Base-by-base conservation (phyloP, 2,329 filamentous ascomycete genomes). In the Pezicula radicicola region DNA sequence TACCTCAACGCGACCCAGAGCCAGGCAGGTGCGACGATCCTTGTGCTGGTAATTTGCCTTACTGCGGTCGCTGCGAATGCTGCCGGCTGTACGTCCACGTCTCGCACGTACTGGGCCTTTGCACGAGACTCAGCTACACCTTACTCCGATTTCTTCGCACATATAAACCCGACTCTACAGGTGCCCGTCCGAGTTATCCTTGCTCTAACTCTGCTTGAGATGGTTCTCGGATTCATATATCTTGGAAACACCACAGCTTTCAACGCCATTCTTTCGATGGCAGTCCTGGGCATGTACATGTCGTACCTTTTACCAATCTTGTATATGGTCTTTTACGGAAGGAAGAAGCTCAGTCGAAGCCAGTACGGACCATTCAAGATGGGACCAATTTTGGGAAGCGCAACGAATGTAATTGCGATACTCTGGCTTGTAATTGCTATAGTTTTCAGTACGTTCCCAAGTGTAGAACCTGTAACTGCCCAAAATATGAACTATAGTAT, bases 401-500 rank as follows among this genome's bases (percentile, higher is more conserved):
- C 64, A 1, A 45, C 70, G 37, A 79, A 79, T 27, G n/a, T 68
- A 0, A 49, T 76, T 6, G 68, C 72, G 0, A 61, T 73, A 15
- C 50, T 68, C 2, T 80, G 75, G 74, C 68, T 77, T 18, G 41
- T 67, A 0, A 53, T 78, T 6, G 72, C 72, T 0, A 70, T 75
- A 35, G 53, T 76, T 1, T 75, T 79, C 39, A 75, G 74, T 56
- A 74, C 68, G 0, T 75, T 78, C 35, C 75, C 74, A 1, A 66
- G 65, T 1, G 50, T 60, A 0, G 63, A 72, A 59, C 76, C 74
- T 0, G 70, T 74, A 0, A 72, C 70, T 1, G 51, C 68, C 0
- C 64, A 71, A 35, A 74, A 69, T 15, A 77, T 78, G 73, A 78
- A 78, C 41, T 77, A 78, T 50, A 68, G 69, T 0, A 66, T 66